phyloP scores from a whole-genome alignment of 768 basidiomycete genomes.

The Amanita thiersii region DNA sequence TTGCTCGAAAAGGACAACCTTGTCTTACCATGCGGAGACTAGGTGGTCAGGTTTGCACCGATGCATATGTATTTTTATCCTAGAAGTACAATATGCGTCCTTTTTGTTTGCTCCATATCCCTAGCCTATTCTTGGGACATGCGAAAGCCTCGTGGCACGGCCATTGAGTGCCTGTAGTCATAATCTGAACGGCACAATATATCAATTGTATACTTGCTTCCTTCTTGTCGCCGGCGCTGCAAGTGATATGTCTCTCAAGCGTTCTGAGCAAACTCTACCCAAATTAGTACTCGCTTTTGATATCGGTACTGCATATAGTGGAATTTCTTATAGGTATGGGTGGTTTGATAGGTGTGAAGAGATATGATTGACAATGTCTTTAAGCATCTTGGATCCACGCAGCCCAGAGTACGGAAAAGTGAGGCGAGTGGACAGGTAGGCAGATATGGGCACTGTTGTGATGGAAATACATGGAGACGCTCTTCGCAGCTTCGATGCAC shows the following conservation, averaged over 20 bases:
- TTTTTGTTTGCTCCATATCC: too few species aligned
- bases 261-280: constrained; percentile 9
- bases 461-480: neutral
- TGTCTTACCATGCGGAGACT: too few species aligned
- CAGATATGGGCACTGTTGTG: neutral
- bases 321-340: constrained; percentile 29
- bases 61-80: too few species aligned
- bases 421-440: constrained; percentile 6
- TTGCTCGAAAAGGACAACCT: too few species aligned
- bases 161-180: neutral
- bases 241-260: constrained; percentile 12
- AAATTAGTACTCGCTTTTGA: constrained; percentile 35
- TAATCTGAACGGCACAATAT: neutral
- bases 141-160: constrained; percentile 4
- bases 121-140: constrained; percentile 5
- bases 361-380: neutral
- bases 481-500: constrained; percentile 2
- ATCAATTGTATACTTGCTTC: neutral
- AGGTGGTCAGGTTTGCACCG: too few species aligned
- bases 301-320: constrained; percentile 34
- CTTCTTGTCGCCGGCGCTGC: too few species aligned
- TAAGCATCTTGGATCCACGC: constrained; percentile 30
- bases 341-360: constrained; percentile 7
- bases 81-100: too few species aligned
- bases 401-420: constrained; percentile 1